Percentiles rank a stretch among this genome's conserved stretches.
Conservation (phyloP, 2,329 filamentous ascomycete genomes). For the Colletotrichum zoysiae region DNA sequence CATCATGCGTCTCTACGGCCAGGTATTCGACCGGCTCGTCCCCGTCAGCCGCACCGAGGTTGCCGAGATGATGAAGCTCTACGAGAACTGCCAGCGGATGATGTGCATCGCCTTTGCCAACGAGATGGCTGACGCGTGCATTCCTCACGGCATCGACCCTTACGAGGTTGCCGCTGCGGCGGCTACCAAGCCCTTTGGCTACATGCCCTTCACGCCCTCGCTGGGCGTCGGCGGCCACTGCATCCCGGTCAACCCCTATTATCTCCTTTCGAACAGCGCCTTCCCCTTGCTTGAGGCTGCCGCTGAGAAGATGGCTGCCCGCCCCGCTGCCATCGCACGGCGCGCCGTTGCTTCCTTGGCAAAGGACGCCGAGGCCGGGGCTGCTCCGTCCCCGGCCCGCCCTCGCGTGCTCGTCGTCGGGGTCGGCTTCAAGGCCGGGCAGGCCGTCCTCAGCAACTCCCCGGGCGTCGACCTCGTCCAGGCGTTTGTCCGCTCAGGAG, state of each 20-base stretch:
- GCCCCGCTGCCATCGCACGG: slow-evolving; percentile 49
- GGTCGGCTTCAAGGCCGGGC: slow-evolving; percentile 53
- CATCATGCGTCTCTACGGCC: slow-evolving; percentile 54
- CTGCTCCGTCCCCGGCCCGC: slow-evolving; percentile 31
- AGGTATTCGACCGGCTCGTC: slow-evolving; percentile 54
- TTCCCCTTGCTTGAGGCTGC: slow-evolving; percentile 54
- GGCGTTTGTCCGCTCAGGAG: slow-evolving; percentile 42
- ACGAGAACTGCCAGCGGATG: slow-evolving; percentile 60
- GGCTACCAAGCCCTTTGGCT: slow-evolving; percentile 56
- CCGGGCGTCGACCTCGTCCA: slow-evolving; percentile 49
- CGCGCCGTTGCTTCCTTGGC: slow-evolving; percentile 24
- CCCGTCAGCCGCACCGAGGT: slow-evolving; percentile 56
- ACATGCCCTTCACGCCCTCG: slow-evolving; percentile 52
- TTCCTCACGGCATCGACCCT: slow-evolving; percentile 51
- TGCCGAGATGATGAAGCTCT: slow-evolving; percentile 61
- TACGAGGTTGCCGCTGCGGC: slow-evolving; percentile 56
- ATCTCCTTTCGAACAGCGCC: slow-evolving; percentile 53
- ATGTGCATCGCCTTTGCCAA: slow-evolving; percentile 57
- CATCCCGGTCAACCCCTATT: slow-evolving; percentile 59
- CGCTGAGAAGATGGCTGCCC: slow-evolving; percentile 50
- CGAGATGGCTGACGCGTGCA: slow-evolving; percentile 59
- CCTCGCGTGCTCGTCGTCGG: slow-evolving; percentile 49
- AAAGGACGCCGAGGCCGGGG: background rate
- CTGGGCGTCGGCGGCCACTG: slow-evolving; percentile 59
- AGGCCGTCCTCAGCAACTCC: slow-evolving; percentile 50